Conservation (phyloP, 225 moss, liverwort and hornwort species). For the Sphagnum contortum region DNA sequence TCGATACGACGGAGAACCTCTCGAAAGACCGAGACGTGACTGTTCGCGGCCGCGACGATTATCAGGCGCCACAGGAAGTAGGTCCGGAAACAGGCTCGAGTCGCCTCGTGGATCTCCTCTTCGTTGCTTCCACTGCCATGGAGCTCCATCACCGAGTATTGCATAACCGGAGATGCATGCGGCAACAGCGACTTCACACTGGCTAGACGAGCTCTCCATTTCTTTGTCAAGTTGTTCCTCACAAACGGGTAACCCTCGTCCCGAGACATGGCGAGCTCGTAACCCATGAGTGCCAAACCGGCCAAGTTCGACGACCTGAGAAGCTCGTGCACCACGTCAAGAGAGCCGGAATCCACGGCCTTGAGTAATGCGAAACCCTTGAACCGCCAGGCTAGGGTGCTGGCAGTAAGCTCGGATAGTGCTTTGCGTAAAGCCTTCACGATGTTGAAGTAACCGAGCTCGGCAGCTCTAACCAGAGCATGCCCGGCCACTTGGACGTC, state of each 20-base stretch:
- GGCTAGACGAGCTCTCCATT: conserved; percentile 12
- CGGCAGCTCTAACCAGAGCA: conserved; percentile 30
- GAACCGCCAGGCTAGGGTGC: conserved; percentile 24
- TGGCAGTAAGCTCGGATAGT: conserved; percentile 19
- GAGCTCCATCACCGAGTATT: conserved; percentile 8
- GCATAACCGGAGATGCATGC: conserved; percentile 2
- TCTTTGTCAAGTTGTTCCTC: conserved; percentile 10
- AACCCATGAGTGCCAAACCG: conserved; percentile 17
- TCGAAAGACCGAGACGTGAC: conserved; percentile 24
- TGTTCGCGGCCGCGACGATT: conserved; percentile 20
- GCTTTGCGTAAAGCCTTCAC: conserved; percentile 22
- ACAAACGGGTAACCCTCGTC: conserved; percentile 22
- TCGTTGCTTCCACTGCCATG: conserved; percentile 7
- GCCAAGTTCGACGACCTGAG: conserved; percentile 16
- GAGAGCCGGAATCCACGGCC: conserved; percentile 18
- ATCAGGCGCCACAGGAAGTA: conserved; percentile 33
- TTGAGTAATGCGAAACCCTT: conserved; percentile 34
- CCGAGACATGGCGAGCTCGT: conserved; percentile 19
- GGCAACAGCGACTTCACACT: conserved; percentile 15
- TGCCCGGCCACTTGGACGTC: conserved; percentile 37
- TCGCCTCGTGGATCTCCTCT: conserved; percentile 25
- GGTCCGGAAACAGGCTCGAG: conserved; percentile 28
- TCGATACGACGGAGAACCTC: conserved; percentile 22
- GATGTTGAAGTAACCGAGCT: conserved; percentile 20
- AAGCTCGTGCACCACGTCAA: conserved; percentile 19